A percentile compares a stretch with the other conserved stretches of the same genome.
phyloP scores from a whole-genome alignment of 495 filamentous ascomycete genomes.

The Cercophora newfieldiana region DNA sequence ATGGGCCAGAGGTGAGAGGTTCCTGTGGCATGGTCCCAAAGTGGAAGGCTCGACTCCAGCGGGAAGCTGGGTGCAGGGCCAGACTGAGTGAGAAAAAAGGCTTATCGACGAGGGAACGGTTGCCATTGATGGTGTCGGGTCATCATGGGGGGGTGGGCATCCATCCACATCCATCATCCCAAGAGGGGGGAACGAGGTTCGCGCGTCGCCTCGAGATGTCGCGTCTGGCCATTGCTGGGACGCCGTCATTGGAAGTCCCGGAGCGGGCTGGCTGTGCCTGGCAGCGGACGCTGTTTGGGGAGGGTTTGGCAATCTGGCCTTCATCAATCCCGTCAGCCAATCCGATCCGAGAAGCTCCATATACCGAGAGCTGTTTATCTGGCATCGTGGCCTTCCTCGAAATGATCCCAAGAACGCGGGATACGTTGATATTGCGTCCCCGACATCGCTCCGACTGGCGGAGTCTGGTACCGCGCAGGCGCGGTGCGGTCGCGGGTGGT shows the following conservation, averaged over 20 bases:
- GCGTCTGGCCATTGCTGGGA: neutral
- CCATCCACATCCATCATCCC: too few relatives aligned
- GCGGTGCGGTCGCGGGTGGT: neutral
- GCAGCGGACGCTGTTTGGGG: conserved; percentile 17
- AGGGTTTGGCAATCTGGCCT: conserved; percentile 22
- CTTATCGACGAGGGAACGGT: conserved; percentile 5
- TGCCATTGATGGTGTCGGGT: conserved; percentile 4
- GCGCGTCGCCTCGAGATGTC: conserved; percentile 11
- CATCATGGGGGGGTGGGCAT: neutral
- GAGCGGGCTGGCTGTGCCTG: conserved; percentile 16
- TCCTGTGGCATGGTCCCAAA: conserved; percentile 11
- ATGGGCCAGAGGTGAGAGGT: conserved; percentile 14
- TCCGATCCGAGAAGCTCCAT: conserved; percentile 18
- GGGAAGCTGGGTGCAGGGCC: conserved; percentile 2
- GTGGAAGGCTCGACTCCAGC: conserved; percentile 12
- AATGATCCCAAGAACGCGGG: conserved; percentile 12
- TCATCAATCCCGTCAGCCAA: conserved; percentile 19
- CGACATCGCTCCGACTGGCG: conserved; percentile 19
- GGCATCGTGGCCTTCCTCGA: conserved; percentile 12
- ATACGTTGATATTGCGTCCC: conserved; percentile 20
- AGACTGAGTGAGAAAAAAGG: conserved; percentile 6
- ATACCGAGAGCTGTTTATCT: conserved; percentile 18
- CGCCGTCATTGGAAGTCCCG: conserved; percentile 18
- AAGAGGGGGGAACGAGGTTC: neutral
- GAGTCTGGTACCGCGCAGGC: neutral